Evolutionary conservation across 2,329 filamentous ascomycete genomes (phyloP).

Genomic region (Aspergillus felis): DNA sequence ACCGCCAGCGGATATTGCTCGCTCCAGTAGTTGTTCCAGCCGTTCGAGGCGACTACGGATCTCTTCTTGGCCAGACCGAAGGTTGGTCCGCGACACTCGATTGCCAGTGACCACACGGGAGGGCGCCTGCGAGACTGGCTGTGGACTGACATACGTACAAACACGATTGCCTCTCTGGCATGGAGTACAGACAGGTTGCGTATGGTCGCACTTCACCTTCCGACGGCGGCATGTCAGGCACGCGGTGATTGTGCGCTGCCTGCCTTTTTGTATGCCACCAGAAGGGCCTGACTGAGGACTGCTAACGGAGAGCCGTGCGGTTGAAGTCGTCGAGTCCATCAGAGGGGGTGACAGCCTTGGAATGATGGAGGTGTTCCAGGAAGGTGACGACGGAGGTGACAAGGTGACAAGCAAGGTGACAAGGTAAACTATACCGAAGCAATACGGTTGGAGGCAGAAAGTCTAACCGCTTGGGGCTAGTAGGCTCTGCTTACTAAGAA

Average conservation of each 20-base stretch:
- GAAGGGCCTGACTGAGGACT: neutral
- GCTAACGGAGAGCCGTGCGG: neutral
- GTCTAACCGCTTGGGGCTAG: too few relatives aligned
- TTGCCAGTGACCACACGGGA: neutral
- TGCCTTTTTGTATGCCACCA: neutral
- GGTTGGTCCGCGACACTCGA: neutral
- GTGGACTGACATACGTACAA: slow-evolving; percentile 1
- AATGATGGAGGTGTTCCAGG: too few relatives aligned
- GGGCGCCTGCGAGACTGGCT: neutral
- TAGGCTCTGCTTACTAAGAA: too few relatives aligned
- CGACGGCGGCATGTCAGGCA: slow-evolving; percentile 7
- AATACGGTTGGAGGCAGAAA: too few relatives aligned
- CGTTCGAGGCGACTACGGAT: slow-evolving; percentile 6
- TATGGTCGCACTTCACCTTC: slow-evolving; percentile 7
- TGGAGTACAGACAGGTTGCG: neutral
- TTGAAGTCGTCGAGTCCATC: neutral
- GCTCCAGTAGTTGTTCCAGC: slow-evolving; percentile 6
- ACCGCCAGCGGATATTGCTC: neutral
- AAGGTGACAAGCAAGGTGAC: too few relatives aligned
- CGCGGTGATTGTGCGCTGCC: slow-evolving; percentile 1
- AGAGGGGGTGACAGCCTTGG: too few relatives aligned
- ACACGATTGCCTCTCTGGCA: slow-evolving; percentile 1
- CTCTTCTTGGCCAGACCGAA: slow-evolving; percentile 5
- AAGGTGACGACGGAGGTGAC: too few relatives aligned
- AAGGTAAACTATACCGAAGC: too few relatives aligned